phyloP scores from a whole-genome alignment of 371 early-diverging fungal species.

The Catenaria anguillulae region DNA sequence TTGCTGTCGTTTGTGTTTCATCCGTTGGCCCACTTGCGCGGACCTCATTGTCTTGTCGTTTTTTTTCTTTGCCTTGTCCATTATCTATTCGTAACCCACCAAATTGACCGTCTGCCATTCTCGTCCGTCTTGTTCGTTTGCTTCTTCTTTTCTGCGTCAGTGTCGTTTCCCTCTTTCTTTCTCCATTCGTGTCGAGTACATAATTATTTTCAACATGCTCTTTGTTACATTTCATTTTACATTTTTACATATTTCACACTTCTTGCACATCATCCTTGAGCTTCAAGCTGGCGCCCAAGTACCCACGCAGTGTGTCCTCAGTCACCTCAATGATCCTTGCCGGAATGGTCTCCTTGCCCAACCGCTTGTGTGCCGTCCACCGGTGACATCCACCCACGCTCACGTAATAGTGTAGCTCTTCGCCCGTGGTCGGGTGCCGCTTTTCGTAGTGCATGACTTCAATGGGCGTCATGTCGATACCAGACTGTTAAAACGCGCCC shows the following conservation, averaged over 20 bases:
- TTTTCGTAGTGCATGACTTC: slow-evolving; percentile 19
- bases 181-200: too few species aligned
- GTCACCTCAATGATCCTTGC: slow-evolving; percentile 10
- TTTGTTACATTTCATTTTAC: neutral
- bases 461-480: slow-evolving; percentile 28
- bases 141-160: too few species aligned
- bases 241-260: too few species aligned
- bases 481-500: too few species aligned
- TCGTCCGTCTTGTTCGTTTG: too few species aligned
- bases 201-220: neutral
- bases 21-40: too few species aligned
- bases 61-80: too few species aligned
- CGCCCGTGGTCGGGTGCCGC: slow-evolving; percentile 25
- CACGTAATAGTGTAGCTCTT: slow-evolving; percentile 29
- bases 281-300: neutral
- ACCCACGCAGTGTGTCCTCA: neutral
- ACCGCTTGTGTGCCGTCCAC: slow-evolving; percentile 31
- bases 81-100: too few species aligned
- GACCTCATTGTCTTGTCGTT: too few species aligned
- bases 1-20: too few species aligned
- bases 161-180: too few species aligned
- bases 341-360: slow-evolving; percentile 22
- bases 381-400: slow-evolving; percentile 34
- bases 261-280: neutral
- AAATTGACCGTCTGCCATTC: too few species aligned